A percentile compares a stretch with the other conserved stretches of the same genome.
Conservation (phyloP, 2,329 filamentous ascomycete species). For the Colletotrichum sp. region DNA sequence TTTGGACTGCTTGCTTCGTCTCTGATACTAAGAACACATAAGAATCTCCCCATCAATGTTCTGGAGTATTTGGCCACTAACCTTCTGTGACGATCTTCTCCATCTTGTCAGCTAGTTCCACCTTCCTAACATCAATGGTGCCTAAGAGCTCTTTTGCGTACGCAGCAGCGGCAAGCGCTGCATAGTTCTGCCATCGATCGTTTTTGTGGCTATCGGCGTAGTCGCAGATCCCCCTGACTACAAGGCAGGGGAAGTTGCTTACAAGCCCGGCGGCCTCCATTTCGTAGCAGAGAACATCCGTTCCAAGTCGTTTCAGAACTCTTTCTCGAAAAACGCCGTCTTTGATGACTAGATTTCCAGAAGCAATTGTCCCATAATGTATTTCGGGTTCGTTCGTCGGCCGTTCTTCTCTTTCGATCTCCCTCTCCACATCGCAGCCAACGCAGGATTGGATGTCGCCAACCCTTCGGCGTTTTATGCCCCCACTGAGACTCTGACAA, state of each 20-base stretch:
- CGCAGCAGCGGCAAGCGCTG: slow-evolving; percentile 24
- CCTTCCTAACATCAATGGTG: rapidly evolving
- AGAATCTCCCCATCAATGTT: too few relatives aligned
- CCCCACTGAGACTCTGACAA: too few relatives aligned
- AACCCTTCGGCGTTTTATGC: too few relatives aligned
- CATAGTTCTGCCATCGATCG: slow-evolving; percentile 27
- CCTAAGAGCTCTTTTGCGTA: slow-evolving; percentile 18
- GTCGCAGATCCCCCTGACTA: slow-evolving; percentile 33
- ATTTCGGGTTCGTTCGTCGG: neutral
- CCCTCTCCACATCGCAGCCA: too few relatives aligned
- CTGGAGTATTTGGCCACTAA: too few relatives aligned
- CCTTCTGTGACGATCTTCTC: too few relatives aligned
- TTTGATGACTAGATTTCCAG: slow-evolving; percentile 40
- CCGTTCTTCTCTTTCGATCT: too few relatives aligned
- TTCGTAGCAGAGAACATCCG: slow-evolving; percentile 21
- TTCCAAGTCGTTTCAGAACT: neutral
- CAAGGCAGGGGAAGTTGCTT: slow-evolving; percentile 24
- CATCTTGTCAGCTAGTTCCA: too few relatives aligned
- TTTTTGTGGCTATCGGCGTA: slow-evolving; percentile 34
- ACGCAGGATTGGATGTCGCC: too few relatives aligned
- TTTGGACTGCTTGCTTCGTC: too few relatives aligned
- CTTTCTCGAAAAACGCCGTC: slow-evolving; percentile 33
- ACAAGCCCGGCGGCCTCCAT: slow-evolving; percentile 26
- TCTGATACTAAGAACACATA: too few relatives aligned
- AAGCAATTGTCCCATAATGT: slow-evolving; percentile 33